A percentile compares a stretch with the other conserved stretches of the same genome.
Evolutionary conservation across 805 yeast species (phyloP).

Genomic region (Danielozyma ontarioensis): DNA sequence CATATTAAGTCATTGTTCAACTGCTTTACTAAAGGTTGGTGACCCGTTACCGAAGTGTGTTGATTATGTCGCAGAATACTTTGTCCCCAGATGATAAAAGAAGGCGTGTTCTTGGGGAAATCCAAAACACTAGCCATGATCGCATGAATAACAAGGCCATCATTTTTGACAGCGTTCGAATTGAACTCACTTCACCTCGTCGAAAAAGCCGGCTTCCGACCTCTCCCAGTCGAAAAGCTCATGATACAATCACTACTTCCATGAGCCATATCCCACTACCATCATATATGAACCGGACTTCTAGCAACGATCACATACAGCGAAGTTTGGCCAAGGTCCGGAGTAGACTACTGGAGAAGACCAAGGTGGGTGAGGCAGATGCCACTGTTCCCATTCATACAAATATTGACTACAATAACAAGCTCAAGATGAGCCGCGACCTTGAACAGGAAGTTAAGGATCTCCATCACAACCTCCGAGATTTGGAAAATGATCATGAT

Average conservation of each 20-base stretch:
- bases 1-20: too few species aligned
- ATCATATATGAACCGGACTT: too few species aligned
- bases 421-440: slow-evolving; percentile 2
- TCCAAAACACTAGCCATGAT: slow-evolving; percentile 3
- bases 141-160: too few species aligned
- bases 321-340: neutral
- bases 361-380: neutral
- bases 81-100: too few species aligned
- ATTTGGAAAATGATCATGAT: slow-evolving; percentile 5
- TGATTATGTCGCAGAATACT: too few species aligned
- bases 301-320: too few species aligned
- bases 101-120: slow-evolving; percentile 15
- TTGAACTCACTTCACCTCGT: too few species aligned
- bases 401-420: slow-evolving; percentile 3
- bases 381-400: slow-evolving; percentile 3
- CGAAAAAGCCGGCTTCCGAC: too few species aligned
- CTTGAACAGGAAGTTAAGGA: slow-evolving; percentile 1
- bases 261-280: too few species aligned
- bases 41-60: too few species aligned
- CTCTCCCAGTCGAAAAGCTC: neutral
- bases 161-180: neutral
- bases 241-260: too few species aligned
- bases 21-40: slow-evolving; percentile 2
- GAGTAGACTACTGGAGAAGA: too few species aligned
- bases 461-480: slow-evolving; percentile 2